Evolutionary conservation across 148 eudicot species (phyloP), one percentile per base, ranked within the genome.

Genomic region (Persicaria tinctoria): DNA sequence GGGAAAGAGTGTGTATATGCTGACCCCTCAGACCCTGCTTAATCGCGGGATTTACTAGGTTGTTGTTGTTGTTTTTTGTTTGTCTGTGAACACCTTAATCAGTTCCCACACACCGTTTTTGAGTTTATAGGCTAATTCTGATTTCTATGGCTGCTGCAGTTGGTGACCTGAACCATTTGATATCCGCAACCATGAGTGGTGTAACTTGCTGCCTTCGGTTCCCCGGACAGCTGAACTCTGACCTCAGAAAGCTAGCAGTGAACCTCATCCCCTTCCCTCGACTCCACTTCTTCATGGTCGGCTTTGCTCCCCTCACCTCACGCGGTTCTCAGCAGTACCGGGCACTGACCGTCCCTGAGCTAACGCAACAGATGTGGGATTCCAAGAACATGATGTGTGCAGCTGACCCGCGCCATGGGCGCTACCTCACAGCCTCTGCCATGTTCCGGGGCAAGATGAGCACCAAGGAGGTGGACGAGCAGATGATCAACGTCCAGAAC

Each of bases 381-480:
- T 32, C 73, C 41, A 32, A 32, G 41, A 32, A 32, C 41, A 32
- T 32, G 41, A 32, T 32, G 41, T 32, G 41, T 32, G 41, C 41
- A 32, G 41, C 41, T 32, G 41, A 32, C 41, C 41, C 41, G 41
- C 41, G 41, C 41, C 41, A 32, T 1, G 41, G 41, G 41, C 41
- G 41, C 41, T 32, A 32, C 41, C 41, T 32, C 41, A 32, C 41
- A 32, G 41, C 41, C 41, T 32, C 41, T 32, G 41, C 41, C 74
- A 82, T 85, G 86, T 85, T 83, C 73, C 74, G 88, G 27, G 88
- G 88, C 17, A 85, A 83, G 76, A 85, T 85, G 88, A 85, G 88
- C 82, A 85, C 88, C 63, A 86, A 84, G 55, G 83, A 79, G 59
- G 86, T 83, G 27, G 86, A 86, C 38, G 86, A 83, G 70, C 86